These are phyloP conservation scores for Dalbergia cochinchinensis DNA, from an alignment of 306 rosid species.

Conservation along the genomic window DNA sequence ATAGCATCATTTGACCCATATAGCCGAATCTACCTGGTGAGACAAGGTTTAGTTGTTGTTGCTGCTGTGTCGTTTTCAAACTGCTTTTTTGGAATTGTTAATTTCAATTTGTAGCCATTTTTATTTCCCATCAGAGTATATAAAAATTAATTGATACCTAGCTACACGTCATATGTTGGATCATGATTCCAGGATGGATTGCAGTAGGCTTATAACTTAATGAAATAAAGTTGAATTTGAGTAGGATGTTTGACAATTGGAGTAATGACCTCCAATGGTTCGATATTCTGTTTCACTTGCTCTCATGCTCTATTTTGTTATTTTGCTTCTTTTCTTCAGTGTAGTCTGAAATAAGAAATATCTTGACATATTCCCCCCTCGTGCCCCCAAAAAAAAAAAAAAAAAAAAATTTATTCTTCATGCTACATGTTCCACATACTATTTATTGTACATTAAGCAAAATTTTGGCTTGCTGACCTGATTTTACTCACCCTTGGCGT, in stretches of 20 bases:
- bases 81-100: conserved; percentile 1
- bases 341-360: too few relatives aligned
- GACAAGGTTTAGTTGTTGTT: too few relatives aligned
- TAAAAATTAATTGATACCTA: not conserved
- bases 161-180: not conserved
- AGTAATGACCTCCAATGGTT: not conserved
- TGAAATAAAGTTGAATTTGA: conserved; percentile 28
- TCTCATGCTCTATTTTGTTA: not conserved
- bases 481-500: conserved; percentile 8
- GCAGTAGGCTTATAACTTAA: not conserved
- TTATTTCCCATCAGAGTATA: not conserved
- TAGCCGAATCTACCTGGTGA: too few relatives aligned
- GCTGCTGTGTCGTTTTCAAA: not conserved
- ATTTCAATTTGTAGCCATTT: not conserved
- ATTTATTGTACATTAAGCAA: too few relatives aligned
- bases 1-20: too few relatives aligned
- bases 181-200: not conserved
- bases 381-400: too few relatives aligned
- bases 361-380: too few relatives aligned
- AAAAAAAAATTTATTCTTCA: too few relatives aligned
- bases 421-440: too few relatives aligned
- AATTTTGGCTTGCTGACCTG: too few relatives aligned
- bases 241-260: not conserved
- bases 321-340: too few relatives aligned
- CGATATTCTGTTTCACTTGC: not conserved